Conservation (phyloP, 192 early-diverging fungal genomes). For the Coemansia sp. region DNA sequence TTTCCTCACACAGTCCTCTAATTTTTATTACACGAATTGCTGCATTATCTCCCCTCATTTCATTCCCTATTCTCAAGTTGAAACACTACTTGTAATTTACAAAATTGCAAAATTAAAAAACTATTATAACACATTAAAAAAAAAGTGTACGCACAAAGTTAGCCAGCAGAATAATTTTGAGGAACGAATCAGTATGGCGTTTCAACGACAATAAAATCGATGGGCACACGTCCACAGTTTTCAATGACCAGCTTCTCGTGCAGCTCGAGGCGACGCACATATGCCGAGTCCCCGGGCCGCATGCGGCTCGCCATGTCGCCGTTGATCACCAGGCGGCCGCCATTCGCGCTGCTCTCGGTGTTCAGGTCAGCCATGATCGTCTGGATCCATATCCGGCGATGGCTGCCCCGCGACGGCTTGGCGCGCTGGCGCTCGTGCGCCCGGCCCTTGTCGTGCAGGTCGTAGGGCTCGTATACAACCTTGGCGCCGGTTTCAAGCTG, state of each 20-base stretch:
- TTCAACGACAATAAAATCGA: conserved; percentile 45
- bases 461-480: conserved; percentile 35
- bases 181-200: conserved; percentile 29
- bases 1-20: too few species aligned
- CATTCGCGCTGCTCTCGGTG: conserved; percentile 14
- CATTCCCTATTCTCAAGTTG: too few species aligned
- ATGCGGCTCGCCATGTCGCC: conserved; percentile 34
- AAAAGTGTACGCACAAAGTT: neutral
- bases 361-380: conserved; percentile 28
- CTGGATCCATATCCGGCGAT: conserved; percentile 44
- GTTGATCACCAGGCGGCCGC: conserved; percentile 35
- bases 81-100: too few species aligned
- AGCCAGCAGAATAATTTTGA: neutral
- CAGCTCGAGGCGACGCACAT: conserved; percentile 31
- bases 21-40: too few species aligned
- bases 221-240: conserved; percentile 37
- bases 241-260: conserved; percentile 21
- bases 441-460: conserved; percentile 29
- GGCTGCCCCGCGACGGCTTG: conserved; percentile 14
- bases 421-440: conserved; percentile 6
- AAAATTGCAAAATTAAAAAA: neutral
- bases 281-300: conserved; percentile 44
- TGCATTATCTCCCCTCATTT: too few species aligned
- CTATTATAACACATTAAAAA: neutral
- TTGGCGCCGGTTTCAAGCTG: conserved; percentile 16